Conservation (phyloP, 805 yeast genomes). For the Ogataea paraovalis region DNA sequence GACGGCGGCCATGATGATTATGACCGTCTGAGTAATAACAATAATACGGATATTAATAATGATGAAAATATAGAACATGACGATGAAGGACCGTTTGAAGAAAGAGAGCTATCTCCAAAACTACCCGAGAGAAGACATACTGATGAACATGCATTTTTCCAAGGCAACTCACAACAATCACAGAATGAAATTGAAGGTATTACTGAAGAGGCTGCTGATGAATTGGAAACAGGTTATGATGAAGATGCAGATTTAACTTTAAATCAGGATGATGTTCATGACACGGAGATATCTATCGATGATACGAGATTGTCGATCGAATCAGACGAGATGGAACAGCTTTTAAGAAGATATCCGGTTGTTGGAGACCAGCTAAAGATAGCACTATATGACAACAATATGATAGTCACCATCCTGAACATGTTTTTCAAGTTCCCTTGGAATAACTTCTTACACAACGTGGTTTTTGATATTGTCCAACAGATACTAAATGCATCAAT, state of each 20-base stretch:
- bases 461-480: slow-evolving; percentile 93
- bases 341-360: slow-evolving; percentile 48
- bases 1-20: slow-evolving; percentile 3
- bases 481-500: slow-evolving; percentile 82
- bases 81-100: slow-evolving; percentile 5
- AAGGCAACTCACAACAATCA: not conserved
- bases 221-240: slow-evolving; percentile 2
- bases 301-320: slow-evolving; percentile 8
- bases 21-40: not conserved
- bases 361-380: slow-evolving; percentile 88
- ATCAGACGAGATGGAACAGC: slow-evolving; percentile 22
- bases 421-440: slow-evolving; percentile 82
- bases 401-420: slow-evolving; percentile 61
- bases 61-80: slow-evolving; percentile 2
- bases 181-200: not conserved
- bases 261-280: slow-evolving; percentile 17
- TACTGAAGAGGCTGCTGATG: slow-evolving; percentile 1
- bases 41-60: no score
- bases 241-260: slow-evolving; percentile 21
- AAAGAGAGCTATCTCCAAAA: not conserved
- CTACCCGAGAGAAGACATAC: not conserved
- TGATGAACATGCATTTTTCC: not conserved
- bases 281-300: slow-evolving; percentile 11
- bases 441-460: slow-evolving; percentile 97
- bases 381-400: slow-evolving; percentile 68